Conservation (phyloP, 129 eudicot genomes). For the Tanacetum coccineum region DNA sequence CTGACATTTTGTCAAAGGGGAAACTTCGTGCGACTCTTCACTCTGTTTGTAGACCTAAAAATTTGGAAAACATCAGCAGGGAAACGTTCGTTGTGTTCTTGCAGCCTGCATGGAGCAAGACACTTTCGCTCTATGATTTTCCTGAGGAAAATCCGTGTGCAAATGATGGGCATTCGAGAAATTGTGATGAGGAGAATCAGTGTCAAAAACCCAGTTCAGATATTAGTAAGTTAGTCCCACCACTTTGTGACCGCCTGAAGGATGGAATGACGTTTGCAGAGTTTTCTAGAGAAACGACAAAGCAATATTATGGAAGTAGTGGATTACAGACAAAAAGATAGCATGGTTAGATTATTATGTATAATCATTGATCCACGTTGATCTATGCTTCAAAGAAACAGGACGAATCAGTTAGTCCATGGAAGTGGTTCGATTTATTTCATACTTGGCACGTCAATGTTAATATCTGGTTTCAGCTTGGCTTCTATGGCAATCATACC, state of each 20-base stretch:
- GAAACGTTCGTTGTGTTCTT: slow-evolving; percentile 91
- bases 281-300: slow-evolving; percentile 77
- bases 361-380: slow-evolving; percentile 5
- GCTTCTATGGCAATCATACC: background rate
- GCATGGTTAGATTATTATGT: background rate
- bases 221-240: slow-evolving; percentile 56
- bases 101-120: slow-evolving; percentile 88
- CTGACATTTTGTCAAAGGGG: slow-evolving; percentile 73
- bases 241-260: slow-evolving; percentile 61
- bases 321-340: slow-evolving; percentile 79
- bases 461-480: slow-evolving; percentile 4
- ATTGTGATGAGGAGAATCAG: slow-evolving; percentile 22
- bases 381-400: slow-evolving; percentile 12
- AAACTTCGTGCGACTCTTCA: slow-evolving; percentile 85
- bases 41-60: slow-evolving; percentile 58
- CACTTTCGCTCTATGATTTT: slow-evolving; percentile 48
- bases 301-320: slow-evolving; percentile 73
- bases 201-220: slow-evolving; percentile 27
- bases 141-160: slow-evolving; percentile 26
- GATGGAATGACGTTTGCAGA: slow-evolving; percentile 96
- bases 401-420: background rate
- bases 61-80: slow-evolving; percentile 59
- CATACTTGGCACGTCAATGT: background rate
- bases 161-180: slow-evolving; percentile 19
- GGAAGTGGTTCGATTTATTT: slow-evolving; percentile 7